A percentile compares a stretch with the other conserved stretches of the same genome.
phyloP scores from a whole-genome alignment of 768 basidiomycete species.

The Xerocomellus dryophilus region DNA sequence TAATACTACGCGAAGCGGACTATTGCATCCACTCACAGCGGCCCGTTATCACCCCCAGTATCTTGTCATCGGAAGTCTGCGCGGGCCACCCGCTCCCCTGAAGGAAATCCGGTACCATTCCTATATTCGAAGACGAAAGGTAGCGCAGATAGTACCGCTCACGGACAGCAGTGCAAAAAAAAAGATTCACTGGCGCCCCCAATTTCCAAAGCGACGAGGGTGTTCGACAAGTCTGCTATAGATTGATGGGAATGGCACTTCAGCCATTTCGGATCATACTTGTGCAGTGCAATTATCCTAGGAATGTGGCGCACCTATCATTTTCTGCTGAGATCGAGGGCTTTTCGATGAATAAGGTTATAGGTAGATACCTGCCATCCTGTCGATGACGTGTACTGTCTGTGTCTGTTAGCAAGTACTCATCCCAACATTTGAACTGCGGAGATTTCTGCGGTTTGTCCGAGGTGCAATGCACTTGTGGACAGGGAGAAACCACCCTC shows the following conservation, averaged over 20 bases:
- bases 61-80: background rate
- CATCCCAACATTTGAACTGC: background rate
- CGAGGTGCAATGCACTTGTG: background rate
- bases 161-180: background rate
- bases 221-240: too few species aligned
- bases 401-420: background rate
- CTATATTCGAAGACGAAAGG: background rate
- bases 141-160: background rate
- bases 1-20: background rate
- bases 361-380: background rate
- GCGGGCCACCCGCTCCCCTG: background rate
- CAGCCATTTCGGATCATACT: slow-evolving; percentile 9
- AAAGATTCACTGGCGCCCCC: background rate
- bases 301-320: background rate
- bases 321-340: slow-evolving; percentile 9
- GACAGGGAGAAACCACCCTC: background rate
- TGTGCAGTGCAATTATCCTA: slow-evolving; percentile 1
- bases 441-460: background rate
- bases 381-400: slow-evolving; percentile 8
- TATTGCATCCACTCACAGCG: too few species aligned
- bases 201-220: background rate
- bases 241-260: background rate
- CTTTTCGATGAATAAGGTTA: slow-evolving; percentile 9
- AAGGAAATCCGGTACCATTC: background rate
- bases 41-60: background rate